Percentiles rank a stretch among this genome's conserved stretches.
Evolutionary conservation across 106 monocot species (phyloP).

Genomic region (Dendrobium nobile): DNA sequence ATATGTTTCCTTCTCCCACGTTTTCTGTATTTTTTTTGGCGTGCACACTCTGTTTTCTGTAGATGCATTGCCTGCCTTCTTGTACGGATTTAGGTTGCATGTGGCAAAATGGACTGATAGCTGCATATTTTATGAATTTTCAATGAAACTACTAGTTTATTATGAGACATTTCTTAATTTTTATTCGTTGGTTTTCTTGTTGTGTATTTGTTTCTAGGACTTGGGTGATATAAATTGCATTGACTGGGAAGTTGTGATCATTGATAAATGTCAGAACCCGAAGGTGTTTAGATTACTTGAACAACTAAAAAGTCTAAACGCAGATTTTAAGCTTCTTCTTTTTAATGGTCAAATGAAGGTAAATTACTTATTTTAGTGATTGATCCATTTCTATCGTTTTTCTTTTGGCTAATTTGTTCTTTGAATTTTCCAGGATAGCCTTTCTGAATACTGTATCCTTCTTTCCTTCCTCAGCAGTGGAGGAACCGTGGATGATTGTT

Average conservation of each 20-base stretch:
- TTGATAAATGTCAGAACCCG: slow-evolving; percentile 69
- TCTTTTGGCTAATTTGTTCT: not conserved
- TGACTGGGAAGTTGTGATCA: slow-evolving; percentile 62
- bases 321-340: slow-evolving; percentile 57
- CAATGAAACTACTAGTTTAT: not conserved
- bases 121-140: not conserved
- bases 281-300: slow-evolving; percentile 56
- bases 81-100: not conserved
- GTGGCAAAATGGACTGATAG: not conserved
- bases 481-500: slow-evolving; percentile 14
- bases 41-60: not conserved
- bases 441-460: slow-evolving; percentile 47
- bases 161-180: not conserved
- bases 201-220: slow-evolving; percentile 36
- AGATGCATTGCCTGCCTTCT: not conserved
- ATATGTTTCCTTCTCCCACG: not conserved
- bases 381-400: not conserved
- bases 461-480: slow-evolving; percentile 67
- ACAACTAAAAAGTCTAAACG: slow-evolving; percentile 40
- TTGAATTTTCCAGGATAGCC: slow-evolving; percentile 51
- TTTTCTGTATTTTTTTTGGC: not conserved
- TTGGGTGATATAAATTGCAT: slow-evolving; percentile 36
- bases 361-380: slow-evolving; percentile 3
- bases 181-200: not conserved
- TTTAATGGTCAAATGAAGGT: slow-evolving; percentile 67